Evolutionary conservation across 306 rosid species (phyloP), one percentile per base, ranked within the genome.

Genomic region (Glycyrrhiza uralensis): DNA sequence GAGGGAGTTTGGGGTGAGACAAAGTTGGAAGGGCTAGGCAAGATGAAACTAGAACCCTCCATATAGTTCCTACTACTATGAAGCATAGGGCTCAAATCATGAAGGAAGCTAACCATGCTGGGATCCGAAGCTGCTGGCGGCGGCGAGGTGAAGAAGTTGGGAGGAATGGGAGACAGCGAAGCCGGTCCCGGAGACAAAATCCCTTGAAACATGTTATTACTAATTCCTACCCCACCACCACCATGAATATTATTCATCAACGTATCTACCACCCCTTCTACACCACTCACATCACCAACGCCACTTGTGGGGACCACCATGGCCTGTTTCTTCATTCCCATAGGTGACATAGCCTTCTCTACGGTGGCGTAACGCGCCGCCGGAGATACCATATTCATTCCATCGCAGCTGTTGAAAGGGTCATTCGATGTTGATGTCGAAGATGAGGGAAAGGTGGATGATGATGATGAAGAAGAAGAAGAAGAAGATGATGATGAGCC

Each of bases 121-220:
- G 86, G 85, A 78, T 90, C 98, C 0, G 87, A 66, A 3, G 83
- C 29, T 1, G 76, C 54, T n/a, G n/a, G n/a, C 0, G 83, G 82
- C 0, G 80, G 67, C 0, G 85, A 85, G 8, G 88, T 81, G 85
- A 90, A 88, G 58, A 86, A 88, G 70, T 68, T 87, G 0, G 96
- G 17, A 0, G 91, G 82, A 52, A 93, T 81, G n/a, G 89, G 93
- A 13, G 87, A 83, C 0, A 90, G 85, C 2, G 87, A 79, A 60
- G 83, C 79, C 11, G 96, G 94, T 0, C 87, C 93, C 1, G 98
- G 97, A 1, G 98, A 89, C 82, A 93, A 83, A 36, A 89, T 87
- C 79, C 98, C 98, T 0, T 82, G 88, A 80, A 81, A 82, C 73
- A 73, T 42, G 44, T 42, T n/a, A n/a, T n/a, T n/a, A n/a, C n/a